These are phyloP conservation scores for Acrodontium crateriforme DNA, from an alignment of 2,329 filamentous ascomycete genomes.

Conservation along the genomic window DNA sequence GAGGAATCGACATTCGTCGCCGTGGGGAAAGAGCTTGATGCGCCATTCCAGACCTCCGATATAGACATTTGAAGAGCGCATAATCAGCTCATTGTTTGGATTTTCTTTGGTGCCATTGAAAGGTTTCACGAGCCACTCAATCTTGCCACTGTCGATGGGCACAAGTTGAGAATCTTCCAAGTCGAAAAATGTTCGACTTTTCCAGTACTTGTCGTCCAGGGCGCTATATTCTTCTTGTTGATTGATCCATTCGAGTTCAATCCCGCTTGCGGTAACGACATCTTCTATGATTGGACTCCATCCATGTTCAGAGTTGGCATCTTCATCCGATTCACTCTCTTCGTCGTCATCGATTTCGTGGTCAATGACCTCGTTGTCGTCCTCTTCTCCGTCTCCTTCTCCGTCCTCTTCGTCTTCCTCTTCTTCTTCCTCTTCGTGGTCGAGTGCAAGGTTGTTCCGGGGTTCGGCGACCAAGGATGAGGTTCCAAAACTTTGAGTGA, in stretches of 20 bases:
- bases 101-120: constrained; percentile 48
- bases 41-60: constrained; percentile 50
- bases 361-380: constrained; percentile 10
- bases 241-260: constrained; percentile 45
- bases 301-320: constrained; percentile 2
- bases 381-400: constrained; percentile 5
- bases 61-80: constrained; percentile 42
- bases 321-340: constrained; percentile 18
- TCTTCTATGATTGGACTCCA: constrained; percentile 40
- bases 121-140: constrained; percentile 45
- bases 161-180: constrained; percentile 45
- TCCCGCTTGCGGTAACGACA: constrained; percentile 39
- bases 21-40: constrained; percentile 50
- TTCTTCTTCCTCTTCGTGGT: too few relatives aligned
- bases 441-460: too few relatives aligned
- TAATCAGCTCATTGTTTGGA: constrained; percentile 44
- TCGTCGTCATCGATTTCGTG: constrained; percentile 12
- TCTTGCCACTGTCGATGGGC: constrained; percentile 38
- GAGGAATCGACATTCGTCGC: constrained; percentile 44
- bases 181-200: constrained; percentile 40
- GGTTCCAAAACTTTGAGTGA: too few relatives aligned
- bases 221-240: constrained; percentile 38
- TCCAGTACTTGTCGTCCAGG: constrained; percentile 45
- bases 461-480: too few relatives aligned
- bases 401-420: too few relatives aligned